Conservation (phyloP, 495 filamentous ascomycete genomes). For the Acidomyces sp. region DNA sequence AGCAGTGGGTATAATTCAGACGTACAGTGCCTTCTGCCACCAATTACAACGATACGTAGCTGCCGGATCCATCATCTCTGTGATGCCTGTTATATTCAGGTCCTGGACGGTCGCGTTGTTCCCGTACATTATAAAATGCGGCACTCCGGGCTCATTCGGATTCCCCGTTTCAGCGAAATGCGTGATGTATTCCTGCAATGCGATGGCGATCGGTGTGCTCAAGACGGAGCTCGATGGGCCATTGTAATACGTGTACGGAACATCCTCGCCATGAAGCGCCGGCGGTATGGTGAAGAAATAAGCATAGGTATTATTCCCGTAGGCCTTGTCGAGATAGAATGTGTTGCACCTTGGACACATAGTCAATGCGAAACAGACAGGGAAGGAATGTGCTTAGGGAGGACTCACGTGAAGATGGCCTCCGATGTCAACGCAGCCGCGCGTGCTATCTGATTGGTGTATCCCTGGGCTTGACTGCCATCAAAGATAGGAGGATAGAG, state of each 20-base stretch:
- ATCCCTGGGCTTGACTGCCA: conserved; percentile 34
- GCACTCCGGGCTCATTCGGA: conserved; percentile 33
- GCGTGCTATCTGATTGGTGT: conserved; percentile 31
- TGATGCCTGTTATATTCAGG: conserved; percentile 33
- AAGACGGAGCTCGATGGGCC: conserved; percentile 30
- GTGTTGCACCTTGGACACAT: conserved; percentile 40
- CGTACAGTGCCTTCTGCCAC: conserved; percentile 35
- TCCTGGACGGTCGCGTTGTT: conserved; percentile 30
- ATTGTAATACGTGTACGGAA: conserved; percentile 37
- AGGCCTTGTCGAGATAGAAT: conserved; percentile 33
- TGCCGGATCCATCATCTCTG: conserved; percentile 31
- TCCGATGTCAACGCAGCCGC: conserved; percentile 29
- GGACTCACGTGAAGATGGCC: conserved; percentile 37
- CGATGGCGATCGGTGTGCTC: conserved; percentile 36
- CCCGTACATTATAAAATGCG: conserved; percentile 33
- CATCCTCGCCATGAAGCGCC: conserved; percentile 40
- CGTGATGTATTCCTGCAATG: conserved; percentile 48
- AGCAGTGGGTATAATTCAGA: too few species aligned
- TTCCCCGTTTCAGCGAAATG: conserved; percentile 39
- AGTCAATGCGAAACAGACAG: too few species aligned
- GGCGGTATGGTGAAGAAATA: conserved; percentile 52
- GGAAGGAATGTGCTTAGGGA: too few species aligned
- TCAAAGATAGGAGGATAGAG: conserved; percentile 34
- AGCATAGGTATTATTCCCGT: conserved; percentile 39
- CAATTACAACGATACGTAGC: conserved; percentile 35